Conservation (phyloP, 495 filamentous ascomycete genomes). For the Penicillium flavigenum region DNA sequence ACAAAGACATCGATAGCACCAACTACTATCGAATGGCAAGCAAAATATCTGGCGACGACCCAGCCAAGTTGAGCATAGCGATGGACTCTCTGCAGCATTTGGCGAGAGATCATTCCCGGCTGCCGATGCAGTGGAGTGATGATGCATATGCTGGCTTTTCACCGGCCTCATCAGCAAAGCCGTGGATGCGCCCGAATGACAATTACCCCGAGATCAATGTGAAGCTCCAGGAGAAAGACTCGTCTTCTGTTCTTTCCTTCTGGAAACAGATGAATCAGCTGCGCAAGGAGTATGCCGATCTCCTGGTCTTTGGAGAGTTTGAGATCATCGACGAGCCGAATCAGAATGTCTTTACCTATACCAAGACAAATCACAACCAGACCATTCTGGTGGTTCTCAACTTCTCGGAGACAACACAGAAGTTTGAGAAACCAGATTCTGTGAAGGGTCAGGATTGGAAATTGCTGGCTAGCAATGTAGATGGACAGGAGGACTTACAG, state of each 20-base stretch:
- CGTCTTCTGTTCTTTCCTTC: conserved; percentile 44
- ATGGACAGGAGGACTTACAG: conserved; percentile 4
- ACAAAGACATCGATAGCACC: conserved; percentile 52
- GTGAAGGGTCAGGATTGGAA: conserved; percentile 5
- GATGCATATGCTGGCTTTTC: conserved; percentile 54
- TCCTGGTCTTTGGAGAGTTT: conserved; percentile 39
- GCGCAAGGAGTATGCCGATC: conserved; percentile 35
- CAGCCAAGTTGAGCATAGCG: conserved; percentile 35
- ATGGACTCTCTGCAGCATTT: conserved; percentile 44
- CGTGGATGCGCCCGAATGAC: conserved; percentile 62
- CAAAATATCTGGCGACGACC: conserved; percentile 26
- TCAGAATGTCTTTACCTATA: conserved; percentile 45
- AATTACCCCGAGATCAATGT: conserved; percentile 53
- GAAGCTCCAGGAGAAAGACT: conserved; percentile 40
- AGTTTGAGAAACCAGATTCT: conserved; percentile 2
- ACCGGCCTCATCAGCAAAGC: conserved; percentile 33
- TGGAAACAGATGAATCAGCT: conserved; percentile 45
- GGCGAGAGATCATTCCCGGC: conserved; percentile 60
- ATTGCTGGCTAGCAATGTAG: conserved; percentile 8
- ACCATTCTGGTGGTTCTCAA: conserved; percentile 6
- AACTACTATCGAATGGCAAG: conserved; percentile 50
- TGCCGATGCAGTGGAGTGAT: conserved; percentile 62
- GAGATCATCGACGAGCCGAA: conserved; percentile 11
- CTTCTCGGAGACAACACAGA: conserved; percentile 7
- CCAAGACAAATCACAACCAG: conserved; percentile 12